Base-by-base conservation (phyloP, 371 early-diverging fungal genomes). In the Sporodiniella umbellata region DNA sequence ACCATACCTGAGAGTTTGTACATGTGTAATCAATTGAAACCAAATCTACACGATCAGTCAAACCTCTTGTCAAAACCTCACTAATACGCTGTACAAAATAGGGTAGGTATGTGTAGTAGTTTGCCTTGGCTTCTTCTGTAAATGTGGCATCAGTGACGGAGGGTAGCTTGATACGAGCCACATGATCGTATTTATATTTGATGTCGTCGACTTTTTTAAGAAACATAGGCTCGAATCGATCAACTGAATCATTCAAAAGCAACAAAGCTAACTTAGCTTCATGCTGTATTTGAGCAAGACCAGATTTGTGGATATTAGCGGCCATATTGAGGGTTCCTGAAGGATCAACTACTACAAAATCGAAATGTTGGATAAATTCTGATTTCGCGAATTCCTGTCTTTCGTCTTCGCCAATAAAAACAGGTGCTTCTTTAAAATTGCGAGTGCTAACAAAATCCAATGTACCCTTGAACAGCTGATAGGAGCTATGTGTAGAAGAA, bases 331-430 rank as follows among this genome's bases (percentile, higher is more conserved):
- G 64, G 4, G 70, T 70, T 33, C 92, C 93, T 11, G 90, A 77
- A 8, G 90, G 85, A 63, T 95, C 97, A 0, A 94, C 88, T 45
- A 95, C 78, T 1, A 86, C 88, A 2, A 89, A 81, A 23, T 91
- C 91, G 64, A 81, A 92, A 49, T 80, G 67, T 8, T 56, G 45
- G 3, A 53, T 46, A 57, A 92, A 94, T 3, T 72, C 70, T 3
- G 75, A 69, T 22, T 59, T 64, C 1, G 84, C 74, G 48, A 88
- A 92, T 71, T 72, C 77, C 38, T 60, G 54, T 15, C 60, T 53
- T 19, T 58, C 62, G 2, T 48, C 66, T 43, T 52, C 66, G 50
- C 86, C 84, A 73, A 95, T 82, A 46, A 88, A 84, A 15, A 93
- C 54, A 4, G 92, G 91, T 1, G 67, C 58, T 5, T 75, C 72